Evolutionary conservation across 73 alveolate genomes (phyloP), one percentile per base, ranked within the genome.

Genomic region (Paramecium primaurelia): DNA sequence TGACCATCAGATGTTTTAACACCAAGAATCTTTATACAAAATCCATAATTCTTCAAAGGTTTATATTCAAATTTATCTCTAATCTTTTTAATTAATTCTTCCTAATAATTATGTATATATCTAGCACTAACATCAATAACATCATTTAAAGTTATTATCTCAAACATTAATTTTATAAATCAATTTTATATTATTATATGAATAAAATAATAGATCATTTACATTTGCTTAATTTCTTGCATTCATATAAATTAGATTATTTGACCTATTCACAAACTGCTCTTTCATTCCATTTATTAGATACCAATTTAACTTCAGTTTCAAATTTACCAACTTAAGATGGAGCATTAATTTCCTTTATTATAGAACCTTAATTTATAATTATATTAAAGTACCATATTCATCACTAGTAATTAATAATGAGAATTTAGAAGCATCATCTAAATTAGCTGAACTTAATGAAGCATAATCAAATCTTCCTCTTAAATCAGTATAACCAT

Each of bases 401-500:
- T 93, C 96, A 42, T 98, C 98, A 92, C 97, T 92, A n/a, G 85
- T 86, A 18, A 96, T 95, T 38, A 97, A 92, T 59, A 97, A 73
- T 8, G 99, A 96, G 86, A 98, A 98, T 80, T 87, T 97, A 49
- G 96, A 92, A 59, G 97, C 96, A 42, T 95, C 89, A 22, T 90
- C 86, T 54, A 97, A 49, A 37, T 86, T 88, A 54, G 96, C 91
- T 71, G 97, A 96, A 88, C 96, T 97, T 32, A 95, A 85, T 14
- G 98, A 92, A 18, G 97, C 98, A 86, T 97, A 97, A 93, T 98
- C 99, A 69, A 98, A 98, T 91, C 96, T 96, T 30, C 99, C 99
- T 80, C 98, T 96, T 58, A 98, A 68, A 93, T 98, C 99, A 25
- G 99, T 98, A 93, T 95, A 98, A 22, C 99, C 99, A 86, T 98